These are phyloP conservation scores for Amaranthus cruentus DNA, from an alignment of 148 eudicot species.

Conservation along the genomic window DNA sequence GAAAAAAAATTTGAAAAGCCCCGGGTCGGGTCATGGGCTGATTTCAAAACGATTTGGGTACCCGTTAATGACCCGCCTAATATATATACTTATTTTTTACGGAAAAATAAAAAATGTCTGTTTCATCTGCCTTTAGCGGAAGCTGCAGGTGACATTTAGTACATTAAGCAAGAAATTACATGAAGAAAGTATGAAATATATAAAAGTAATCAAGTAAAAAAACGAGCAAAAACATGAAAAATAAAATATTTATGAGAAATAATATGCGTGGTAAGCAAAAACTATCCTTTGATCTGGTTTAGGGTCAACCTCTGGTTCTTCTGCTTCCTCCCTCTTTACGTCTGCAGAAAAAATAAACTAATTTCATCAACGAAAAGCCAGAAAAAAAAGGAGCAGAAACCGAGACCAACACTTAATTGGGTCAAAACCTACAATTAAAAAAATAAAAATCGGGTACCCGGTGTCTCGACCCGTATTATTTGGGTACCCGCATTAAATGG, in stretches of 20 bases:
- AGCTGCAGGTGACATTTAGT: slow-evolving; percentile 38
- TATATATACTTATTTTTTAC: slow-evolving; percentile 19
- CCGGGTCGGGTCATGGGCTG: too few species aligned
- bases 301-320: slow-evolving; percentile 75
- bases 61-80: too few species aligned
- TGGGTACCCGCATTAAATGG: too few species aligned
- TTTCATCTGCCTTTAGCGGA: slow-evolving; percentile 81
- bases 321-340: slow-evolving; percentile 58
- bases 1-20: too few species aligned
- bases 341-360: slow-evolving; percentile 38
- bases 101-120: slow-evolving; percentile 85
- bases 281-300: slow-evolving; percentile 90
- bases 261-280: slow-evolving; percentile 80
- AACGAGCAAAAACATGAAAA: background rate
- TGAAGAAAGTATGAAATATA: background rate
- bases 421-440: background rate
- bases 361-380: slow-evolving; percentile 5
- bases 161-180: slow-evolving; percentile 8
- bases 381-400: background rate
- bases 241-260: too few species aligned
- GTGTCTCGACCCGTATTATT: too few species aligned
- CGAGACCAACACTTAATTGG: slow-evolving; percentile 6
- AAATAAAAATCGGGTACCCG: too few species aligned
- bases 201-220: background rate
- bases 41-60: too few species aligned